Evolutionary conservation across 352 stramenopile genomes (phyloP), one percentile per base, ranked within the genome.

Genomic region (Globisporangium takayamanum): DNA sequence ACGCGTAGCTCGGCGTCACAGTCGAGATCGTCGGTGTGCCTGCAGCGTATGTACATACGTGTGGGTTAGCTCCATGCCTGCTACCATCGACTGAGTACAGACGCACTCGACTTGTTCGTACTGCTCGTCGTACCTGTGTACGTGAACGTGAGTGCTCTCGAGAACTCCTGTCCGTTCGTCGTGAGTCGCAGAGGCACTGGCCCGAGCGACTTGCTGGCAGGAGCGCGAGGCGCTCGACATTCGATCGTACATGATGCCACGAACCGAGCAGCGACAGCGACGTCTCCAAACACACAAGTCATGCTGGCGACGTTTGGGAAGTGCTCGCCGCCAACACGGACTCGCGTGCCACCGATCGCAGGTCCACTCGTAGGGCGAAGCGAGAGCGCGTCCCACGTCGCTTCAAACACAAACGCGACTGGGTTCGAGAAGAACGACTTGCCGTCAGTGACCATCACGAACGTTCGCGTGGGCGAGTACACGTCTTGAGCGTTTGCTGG

Each of bases 351-450:
- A 6, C 76, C 76, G 60, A 36, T 63, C 10, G 69, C 49, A 3
- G 79, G 67, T 8, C 70, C 77, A 11, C 44, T 57, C 15, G 44
- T 39, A 18, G 74, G 77, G 5, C 36, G 63, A 25, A 74, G 53
- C 11, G 64, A 59, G 0, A 25, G 55, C 4, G 84, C 26, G 6
- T 28, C 55, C 75, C 77, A 91, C 0, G 25, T 57, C 12, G 49
- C 47, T 33, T 87, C 73, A 50, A 88, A 92, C 0, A 58, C 41
- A 33, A 74, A 92, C 16, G 56, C 49, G 25, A 88, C 36, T 10
- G 74, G 76, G 60, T 92, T 92, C 0, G 81, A 87, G 50, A 67
- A 89, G 51, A 81, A 81, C 1, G 63, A 69, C 33, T 70, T 49
- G 2, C 64, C 68, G 47, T 89, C 73, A 0, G 75, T 89, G 18